These are phyloP conservation scores for Xylaria sp. DNA, from an alignment of 2,329 filamentous ascomycete genomes.

Conservation along the genomic window DNA sequence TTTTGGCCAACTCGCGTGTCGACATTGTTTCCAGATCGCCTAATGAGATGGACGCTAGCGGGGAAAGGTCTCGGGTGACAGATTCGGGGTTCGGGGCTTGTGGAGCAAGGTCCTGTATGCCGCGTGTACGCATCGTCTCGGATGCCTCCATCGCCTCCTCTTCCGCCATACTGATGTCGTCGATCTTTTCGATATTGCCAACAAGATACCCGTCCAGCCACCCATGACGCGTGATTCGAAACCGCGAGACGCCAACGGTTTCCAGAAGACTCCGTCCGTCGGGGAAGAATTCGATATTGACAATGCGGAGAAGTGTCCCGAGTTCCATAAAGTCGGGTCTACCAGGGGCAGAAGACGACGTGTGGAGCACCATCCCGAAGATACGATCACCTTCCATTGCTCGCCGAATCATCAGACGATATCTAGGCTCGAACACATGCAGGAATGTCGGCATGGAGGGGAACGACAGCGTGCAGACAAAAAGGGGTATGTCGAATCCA, in stretches of 20 bases:
- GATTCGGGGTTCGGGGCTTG: conserved; percentile 20
- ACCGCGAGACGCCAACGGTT: conserved; percentile 74
- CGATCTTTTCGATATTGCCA: conserved; percentile 73
- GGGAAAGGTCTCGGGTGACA: conserved; percentile 20
- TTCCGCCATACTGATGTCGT: conserved; percentile 80
- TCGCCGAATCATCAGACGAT: conserved; percentile 84
- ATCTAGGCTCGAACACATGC: conserved; percentile 90
- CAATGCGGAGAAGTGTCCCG: conserved; percentile 77
- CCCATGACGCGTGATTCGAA: conserved; percentile 68
- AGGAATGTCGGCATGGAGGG: conserved; percentile 84
- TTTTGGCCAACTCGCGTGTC: conserved; percentile 69
- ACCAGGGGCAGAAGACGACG: conserved; percentile 46
- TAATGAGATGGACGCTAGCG: conserved; percentile 10
- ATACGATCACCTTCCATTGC: conserved; percentile 72
- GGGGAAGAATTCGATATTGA: conserved; percentile 71
- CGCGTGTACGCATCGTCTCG: conserved; percentile 54
- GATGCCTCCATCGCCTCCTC: conserved; percentile 76
- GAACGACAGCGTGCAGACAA: conserved; percentile 81
- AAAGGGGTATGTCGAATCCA: conserved; percentile 69
- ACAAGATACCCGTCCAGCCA: conserved; percentile 77
- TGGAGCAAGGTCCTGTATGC: conserved; percentile 31
- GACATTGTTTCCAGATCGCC: conserved; percentile 59
- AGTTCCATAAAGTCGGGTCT: conserved; percentile 64
- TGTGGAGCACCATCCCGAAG: conserved; percentile 85
- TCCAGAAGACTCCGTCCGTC: conserved; percentile 85